Conservation (phyloP, 371 early-diverging fungal species). For the Zopfochytrium polystomum region DNA sequence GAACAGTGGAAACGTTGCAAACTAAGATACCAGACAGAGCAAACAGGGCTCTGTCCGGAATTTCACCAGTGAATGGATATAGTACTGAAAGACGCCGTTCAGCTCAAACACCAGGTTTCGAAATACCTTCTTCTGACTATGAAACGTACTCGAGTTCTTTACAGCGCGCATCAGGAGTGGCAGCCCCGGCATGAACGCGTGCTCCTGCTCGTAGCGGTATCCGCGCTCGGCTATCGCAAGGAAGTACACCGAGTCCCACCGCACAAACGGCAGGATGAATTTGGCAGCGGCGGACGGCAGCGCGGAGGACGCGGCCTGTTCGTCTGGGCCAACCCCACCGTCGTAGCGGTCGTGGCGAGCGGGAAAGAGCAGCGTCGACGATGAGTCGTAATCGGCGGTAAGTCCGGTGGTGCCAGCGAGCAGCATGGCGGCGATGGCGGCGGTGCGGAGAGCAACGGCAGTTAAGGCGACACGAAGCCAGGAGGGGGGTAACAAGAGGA, state of each 20-base stretch:
- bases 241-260: constrained; percentile 95
- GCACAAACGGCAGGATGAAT: constrained; percentile 50
- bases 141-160: constrained; percentile 18
- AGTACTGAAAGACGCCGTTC: not conserved
- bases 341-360: too few species aligned
- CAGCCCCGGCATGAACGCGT: constrained; percentile 89
- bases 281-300: too few species aligned
- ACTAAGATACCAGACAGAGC: constrained; percentile 67
- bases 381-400: constrained; percentile 25
- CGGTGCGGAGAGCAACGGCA: too few species aligned
- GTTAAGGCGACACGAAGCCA: too few species aligned
- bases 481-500: too few species aligned
- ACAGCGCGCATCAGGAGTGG: constrained; percentile 62
- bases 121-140: not conserved
- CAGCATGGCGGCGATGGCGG: too few species aligned
- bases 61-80: not conserved
- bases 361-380: constrained; percentile 8
- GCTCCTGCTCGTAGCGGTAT: constrained; percentile 84
- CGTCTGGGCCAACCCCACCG: too few species aligned
- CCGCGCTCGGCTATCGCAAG: constrained; percentile 74
- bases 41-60: constrained; percentile 6
- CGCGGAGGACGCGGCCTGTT: too few species aligned
- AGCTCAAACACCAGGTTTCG: not conserved
- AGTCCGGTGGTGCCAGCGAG: too few species aligned
- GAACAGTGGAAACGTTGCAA: constrained; percentile 71